Percentiles rank a stretch among this genome's conserved stretches.
Conservation (phyloP, 2,329 filamentous ascomycete genomes). For the Ophiostoma ulmi region DNA sequence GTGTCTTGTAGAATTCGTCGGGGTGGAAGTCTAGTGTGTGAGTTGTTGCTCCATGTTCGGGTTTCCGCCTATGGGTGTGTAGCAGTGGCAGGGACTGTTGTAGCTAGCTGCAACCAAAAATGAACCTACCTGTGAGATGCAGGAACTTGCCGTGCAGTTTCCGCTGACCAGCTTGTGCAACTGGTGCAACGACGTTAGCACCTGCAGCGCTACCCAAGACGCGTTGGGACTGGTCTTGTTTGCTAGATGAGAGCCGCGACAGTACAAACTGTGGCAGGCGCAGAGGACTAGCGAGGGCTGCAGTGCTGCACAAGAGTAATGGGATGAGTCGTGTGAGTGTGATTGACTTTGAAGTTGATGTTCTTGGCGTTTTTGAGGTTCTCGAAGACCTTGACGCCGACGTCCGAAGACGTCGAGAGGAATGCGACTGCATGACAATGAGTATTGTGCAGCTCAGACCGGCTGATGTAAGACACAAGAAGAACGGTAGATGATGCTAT, state of each 20-base stretch:
- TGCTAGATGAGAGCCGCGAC: constrained; percentile 14
- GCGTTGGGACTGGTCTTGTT: constrained; percentile 22
- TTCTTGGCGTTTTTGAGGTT: not conserved
- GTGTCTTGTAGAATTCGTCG: constrained; percentile 77
- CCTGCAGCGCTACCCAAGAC: constrained; percentile 22
- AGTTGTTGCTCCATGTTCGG: too few species aligned
- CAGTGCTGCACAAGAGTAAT: constrained; percentile 30
- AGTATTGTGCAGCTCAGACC: not conserved
- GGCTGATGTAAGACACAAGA: not conserved
- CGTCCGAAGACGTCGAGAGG: constrained; percentile 12
- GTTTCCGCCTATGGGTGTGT: not conserved
- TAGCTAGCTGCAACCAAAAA: not conserved
- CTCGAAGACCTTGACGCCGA: not conserved
- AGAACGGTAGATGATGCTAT: not conserved
- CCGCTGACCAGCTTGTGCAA: constrained; percentile 32
- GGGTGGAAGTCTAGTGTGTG: constrained; percentile 72
- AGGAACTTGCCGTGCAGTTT: constrained; percentile 70
- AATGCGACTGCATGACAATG: constrained; percentile 16
- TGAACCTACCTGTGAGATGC: constrained; percentile 72
- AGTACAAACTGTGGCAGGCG: constrained; percentile 18
- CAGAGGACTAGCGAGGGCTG: constrained; percentile 31
- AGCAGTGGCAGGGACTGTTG: too few species aligned
- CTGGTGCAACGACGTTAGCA: constrained; percentile 17
- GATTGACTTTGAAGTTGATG: constrained; percentile 4
- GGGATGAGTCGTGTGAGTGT: constrained; percentile 8